Evolutionary conservation across 139 green algal genomes (phyloP), one percentile per base, ranked within the genome.

Genomic region (Coelastrella sp.): DNA sequence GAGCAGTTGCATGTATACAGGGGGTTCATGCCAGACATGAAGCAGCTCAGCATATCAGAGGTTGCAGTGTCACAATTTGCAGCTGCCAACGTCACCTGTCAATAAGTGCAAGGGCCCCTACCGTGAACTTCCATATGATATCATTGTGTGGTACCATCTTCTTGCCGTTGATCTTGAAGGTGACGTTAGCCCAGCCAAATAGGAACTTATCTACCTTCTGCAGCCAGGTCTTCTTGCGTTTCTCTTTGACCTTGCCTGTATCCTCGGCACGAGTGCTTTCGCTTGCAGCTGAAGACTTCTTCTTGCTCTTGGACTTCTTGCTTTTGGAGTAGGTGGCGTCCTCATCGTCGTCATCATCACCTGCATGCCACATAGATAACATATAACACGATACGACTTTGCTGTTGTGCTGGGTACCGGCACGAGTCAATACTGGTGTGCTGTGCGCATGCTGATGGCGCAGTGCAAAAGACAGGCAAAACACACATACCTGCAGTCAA

Each of bases 101-200:
- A 19, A 15, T 66, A 23, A 13, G 15, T 57, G 45, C 11, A 9
- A 57, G 45, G 45, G n/a, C n/a, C n/a, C 45, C 15, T 35, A 83
- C 75, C 79, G 77, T 85, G 79, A 78, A 85, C 13, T 30, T n/a
- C 79, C 63, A 75, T 8, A 85, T 25, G 15, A 77, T 48, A 2
- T 17, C 40, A 15, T 32, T 66, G 79, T 85, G 45, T 43, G 79
- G 79, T 27, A 85, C 8, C 40, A 85, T 45, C 79, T 85, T 85
- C 79, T 85, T 85, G 79, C 79, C 79, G 43, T 85, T 85, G 79
- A 85, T 43, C 79, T 85, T 85, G 79, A 78, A 62, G 37, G 45
- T 85, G 79, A 30, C 51, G 27, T 41, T 34, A n/a, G 71, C 30
- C 79, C 79, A 85, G 45, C 79, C 79, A 77, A 85, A 85, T 41